Conservation (phyloP, 805 yeast genomes). For the Ogataea naganishii region DNA sequence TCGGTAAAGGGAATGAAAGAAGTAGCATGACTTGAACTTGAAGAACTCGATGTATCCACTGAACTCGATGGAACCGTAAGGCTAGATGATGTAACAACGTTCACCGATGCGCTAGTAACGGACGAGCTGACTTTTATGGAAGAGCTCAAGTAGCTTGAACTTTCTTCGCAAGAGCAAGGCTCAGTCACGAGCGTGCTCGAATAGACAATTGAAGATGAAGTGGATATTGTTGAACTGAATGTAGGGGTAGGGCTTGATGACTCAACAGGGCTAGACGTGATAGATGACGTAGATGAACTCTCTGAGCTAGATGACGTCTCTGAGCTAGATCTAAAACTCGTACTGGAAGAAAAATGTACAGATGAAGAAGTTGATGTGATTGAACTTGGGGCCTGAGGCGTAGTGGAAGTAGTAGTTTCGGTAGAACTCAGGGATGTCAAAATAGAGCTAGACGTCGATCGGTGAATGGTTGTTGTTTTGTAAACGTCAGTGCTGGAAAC, state of each 20-base stretch:
- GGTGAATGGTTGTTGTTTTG: constrained; percentile 6
- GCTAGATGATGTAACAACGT: too few relatives aligned
- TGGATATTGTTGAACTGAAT: too few relatives aligned
- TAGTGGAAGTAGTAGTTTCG: background rate
- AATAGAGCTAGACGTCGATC: background rate
- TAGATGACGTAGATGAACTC: background rate
- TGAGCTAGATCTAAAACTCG: background rate
- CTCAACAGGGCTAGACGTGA: background rate
- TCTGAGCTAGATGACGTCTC: background rate
- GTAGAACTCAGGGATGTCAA: background rate
- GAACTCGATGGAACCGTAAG: too few relatives aligned
- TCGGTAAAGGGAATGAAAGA: too few relatives aligned
- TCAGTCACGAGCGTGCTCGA: background rate
- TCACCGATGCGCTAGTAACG: too few relatives aligned
- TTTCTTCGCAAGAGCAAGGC: too few relatives aligned
- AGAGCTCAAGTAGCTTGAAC: background rate
- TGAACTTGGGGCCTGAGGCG: background rate
- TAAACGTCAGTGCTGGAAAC: too few relatives aligned
- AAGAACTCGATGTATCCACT: too few relatives aligned
- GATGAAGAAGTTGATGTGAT: constrained; percentile 1
- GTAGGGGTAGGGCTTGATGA: background rate
- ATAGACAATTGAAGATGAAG: background rate
- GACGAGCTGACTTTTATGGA: background rate
- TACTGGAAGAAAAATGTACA: background rate
- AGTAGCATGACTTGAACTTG: too few relatives aligned